Evolutionary conservation across 345 rosid species (phyloP).

Genomic region (Boechera divaricarpa): DNA sequence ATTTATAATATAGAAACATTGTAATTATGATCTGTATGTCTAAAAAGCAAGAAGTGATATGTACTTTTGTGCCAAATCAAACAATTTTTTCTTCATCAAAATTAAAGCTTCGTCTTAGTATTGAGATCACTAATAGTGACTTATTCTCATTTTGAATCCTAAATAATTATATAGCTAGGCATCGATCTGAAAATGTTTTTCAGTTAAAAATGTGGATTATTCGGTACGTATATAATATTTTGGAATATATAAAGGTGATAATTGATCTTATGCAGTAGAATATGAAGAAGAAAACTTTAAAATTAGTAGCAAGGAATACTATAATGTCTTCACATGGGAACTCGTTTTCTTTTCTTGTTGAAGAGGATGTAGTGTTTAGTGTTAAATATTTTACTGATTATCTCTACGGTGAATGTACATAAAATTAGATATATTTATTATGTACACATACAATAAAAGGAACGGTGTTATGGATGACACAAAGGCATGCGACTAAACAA

Average conservation of each 20-base stretch:
- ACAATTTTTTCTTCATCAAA: neutral
- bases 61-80: neutral
- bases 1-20: neutral
- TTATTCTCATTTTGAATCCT: neutral
- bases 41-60: neutral
- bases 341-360: constrained; percentile 22
- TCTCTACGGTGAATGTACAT: constrained; percentile 24
- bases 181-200: neutral
- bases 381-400: constrained; percentile 32
- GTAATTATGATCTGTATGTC: neutral
- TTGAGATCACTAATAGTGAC: neutral
- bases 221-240: neutral
- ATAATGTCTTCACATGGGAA: constrained; percentile 31
- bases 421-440: neutral
- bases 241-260: neutral
- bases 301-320: constrained; percentile 11
- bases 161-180: neutral
- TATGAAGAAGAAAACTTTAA: neutral
- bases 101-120: neutral
- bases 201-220: neutral
- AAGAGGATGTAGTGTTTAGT: constrained; percentile 9
- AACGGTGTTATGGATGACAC: constrained; percentile 47
- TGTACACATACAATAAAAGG: constrained; percentile 21
- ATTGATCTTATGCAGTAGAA: constrained; percentile 10
- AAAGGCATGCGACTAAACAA: constrained; percentile 45